phyloP scores from a whole-genome alignment of 73 alveolate genomes.

The Effrenium voratum region DNA sequence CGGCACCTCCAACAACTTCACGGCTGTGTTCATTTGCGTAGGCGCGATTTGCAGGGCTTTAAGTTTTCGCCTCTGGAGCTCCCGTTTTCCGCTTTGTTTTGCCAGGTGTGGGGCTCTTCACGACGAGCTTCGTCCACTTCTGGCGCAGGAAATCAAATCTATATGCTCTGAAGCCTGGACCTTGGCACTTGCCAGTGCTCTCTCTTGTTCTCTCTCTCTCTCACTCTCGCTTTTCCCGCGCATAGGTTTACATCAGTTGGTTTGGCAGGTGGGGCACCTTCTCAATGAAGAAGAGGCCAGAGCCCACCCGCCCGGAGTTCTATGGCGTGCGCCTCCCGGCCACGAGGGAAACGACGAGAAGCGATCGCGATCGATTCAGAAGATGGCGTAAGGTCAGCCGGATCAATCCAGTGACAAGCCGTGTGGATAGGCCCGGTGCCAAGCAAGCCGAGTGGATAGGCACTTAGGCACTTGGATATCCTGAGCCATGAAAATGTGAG shows the following conservation, averaged over 20 bases:
- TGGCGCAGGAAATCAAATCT: slow-evolving; percentile 86
- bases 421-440: slow-evolving; percentile 55
- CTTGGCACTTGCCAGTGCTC: not conserved
- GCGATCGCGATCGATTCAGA: not conserved
- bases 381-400: slow-evolving; percentile 39
- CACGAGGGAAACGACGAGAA: not conserved
- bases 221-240: too few species aligned
- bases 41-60: not conserved
- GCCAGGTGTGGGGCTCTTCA: slow-evolving; percentile 78
- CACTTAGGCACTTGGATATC: too few species aligned
- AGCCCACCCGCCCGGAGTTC: slow-evolving; percentile 91
- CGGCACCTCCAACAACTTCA: slow-evolving; percentile 70
- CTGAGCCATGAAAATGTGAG: not conserved
- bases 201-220: not conserved
- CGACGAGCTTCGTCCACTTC: slow-evolving; percentile 89
- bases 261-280: slow-evolving; percentile 94
- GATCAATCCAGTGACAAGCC: slow-evolving; percentile 72
- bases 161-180: slow-evolving; percentile 60
- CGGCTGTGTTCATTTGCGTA: slow-evolving; percentile 57
- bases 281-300: slow-evolving; percentile 86
- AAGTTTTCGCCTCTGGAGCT: not conserved
- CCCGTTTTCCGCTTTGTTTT: not conserved
- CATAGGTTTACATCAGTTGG: too few species aligned
- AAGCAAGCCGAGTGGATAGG: not conserved
- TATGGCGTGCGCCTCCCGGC: slow-evolving; percentile 35